These are phyloP conservation scores for Saccharomyces cerevisiae DNA, from an alignment of 805 yeast species.

Conservation along the genomic window DNA sequence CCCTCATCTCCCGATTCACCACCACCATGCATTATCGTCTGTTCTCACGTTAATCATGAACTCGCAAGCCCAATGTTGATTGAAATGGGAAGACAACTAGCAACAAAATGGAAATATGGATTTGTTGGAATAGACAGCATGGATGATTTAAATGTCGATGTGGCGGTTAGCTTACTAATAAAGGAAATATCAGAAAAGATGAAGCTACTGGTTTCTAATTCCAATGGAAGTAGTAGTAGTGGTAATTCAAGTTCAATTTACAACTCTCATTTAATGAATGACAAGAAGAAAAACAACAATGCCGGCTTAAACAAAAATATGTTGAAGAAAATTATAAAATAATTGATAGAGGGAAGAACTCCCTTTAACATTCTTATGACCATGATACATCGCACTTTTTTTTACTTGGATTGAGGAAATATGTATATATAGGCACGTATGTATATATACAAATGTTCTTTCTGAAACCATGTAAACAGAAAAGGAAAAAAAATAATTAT, in stretches of 20 bases:
- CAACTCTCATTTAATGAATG: not conserved
- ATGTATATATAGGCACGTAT: not conserved
- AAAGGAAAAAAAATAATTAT: not conserved
- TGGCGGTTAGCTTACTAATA: slow-evolving; percentile 46
- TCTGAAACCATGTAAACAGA: not conserved
- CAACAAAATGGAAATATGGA: slow-evolving; percentile 55
- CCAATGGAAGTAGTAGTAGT: not conserved
- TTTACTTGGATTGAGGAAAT: not conserved
- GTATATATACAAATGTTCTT: not conserved
- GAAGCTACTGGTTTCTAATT: slow-evolving; percentile 12
- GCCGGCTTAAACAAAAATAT: slow-evolving; percentile 1
- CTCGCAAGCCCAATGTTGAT: slow-evolving; percentile 54
- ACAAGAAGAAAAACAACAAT: not conserved
- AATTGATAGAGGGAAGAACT: not conserved
- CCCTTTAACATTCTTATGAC: not conserved
- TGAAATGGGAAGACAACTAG: slow-evolving; percentile 49
- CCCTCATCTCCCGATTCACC: slow-evolving; percentile 35
- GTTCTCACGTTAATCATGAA: slow-evolving; percentile 52
- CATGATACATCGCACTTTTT: not conserved
- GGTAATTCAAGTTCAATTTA: not conserved
- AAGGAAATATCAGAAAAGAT: slow-evolving; percentile 50
- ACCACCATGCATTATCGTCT: slow-evolving; percentile 63
- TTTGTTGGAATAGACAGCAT: slow-evolving; percentile 56
- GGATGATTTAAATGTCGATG: slow-evolving; percentile 45
- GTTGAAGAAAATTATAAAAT: slow-evolving; percentile 6